Percentiles rank a stretch among this genome's conserved stretches.
Conservation (phyloP, 176 grass and related monocot species). For the Carex littledalei region DNA sequence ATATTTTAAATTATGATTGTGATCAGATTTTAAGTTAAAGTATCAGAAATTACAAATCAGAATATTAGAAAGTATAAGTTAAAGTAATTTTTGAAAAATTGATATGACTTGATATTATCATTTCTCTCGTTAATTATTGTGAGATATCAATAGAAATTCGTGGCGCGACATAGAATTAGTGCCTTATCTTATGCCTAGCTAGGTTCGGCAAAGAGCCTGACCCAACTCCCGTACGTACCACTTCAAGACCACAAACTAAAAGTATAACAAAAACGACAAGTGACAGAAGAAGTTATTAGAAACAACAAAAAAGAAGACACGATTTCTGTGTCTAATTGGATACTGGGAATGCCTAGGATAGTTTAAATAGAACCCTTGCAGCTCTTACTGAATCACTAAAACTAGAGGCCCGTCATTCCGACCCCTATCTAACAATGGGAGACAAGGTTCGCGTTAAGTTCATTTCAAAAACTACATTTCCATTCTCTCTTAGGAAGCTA, state of each 20-base stretch:
- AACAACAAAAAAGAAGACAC: background rate
- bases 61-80: too few relatives aligned
- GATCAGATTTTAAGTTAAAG: too few relatives aligned
- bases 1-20: too few relatives aligned
- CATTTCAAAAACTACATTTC: background rate
- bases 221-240: background rate
- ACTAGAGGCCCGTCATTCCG: background rate
- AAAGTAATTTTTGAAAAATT: too few relatives aligned
- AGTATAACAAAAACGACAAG: background rate
- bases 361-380: background rate
- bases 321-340: background rate
- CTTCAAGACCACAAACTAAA: background rate
- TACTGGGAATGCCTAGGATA: background rate
- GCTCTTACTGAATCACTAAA: background rate
- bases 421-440: background rate
- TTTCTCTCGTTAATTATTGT: too few relatives aligned
- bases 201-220: background rate
- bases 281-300: too few relatives aligned
- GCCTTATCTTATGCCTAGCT: background rate
- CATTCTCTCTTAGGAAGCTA: background rate
- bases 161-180: background rate
- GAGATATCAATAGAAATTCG: background rate
- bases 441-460: background rate
- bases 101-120: too few relatives aligned
- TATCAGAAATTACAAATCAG: too few relatives aligned